Evolutionary conservation across 148 eudicot species (phyloP), one percentile per base, ranked within the genome.

Genomic region (Amaranthus cruentus): DNA sequence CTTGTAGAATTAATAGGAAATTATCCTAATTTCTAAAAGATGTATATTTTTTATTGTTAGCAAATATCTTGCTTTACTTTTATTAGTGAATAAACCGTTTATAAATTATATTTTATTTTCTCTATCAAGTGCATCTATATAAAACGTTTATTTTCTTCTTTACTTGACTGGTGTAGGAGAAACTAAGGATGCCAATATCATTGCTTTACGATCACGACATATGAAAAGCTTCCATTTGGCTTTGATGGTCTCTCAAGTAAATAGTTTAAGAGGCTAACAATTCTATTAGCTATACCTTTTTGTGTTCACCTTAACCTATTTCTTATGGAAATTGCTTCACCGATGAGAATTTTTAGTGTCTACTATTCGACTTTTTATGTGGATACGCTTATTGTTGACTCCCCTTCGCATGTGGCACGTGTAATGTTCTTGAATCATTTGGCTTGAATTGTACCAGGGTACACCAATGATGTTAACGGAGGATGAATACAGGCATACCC

Each of bases 401-500:
- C 46, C 56, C 15, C 54, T 58, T 21, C 21, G 18, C 18, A 18
- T 18, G 18, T 71, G 78, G 28, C 13, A 53, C 62, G 47, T 50
- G 10, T 51, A 43, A 52, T 44, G 38, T 21, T 49, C 7, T 46
- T 66, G 21, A 7, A 66, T 50, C 54, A 42, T 4, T 51, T 52
- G 21, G 63, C 69, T 59, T 76, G 50, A 4, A 64, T 68, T 28
- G 62, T 6, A 65, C 66, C 81, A 95, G 99, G 99, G 99, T 73
- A 88, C 89, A 61, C 99, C 99, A 48, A 91, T 95, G 99, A 91
- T 95, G 97, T 88, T 95, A 64, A 91, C 91, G 99, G 99, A 97
- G 46, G 99, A 95, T 82, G 99, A 95, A 61, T 95, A 95, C 78
- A 97, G 85, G 18, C 99, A 95, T 84, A 95, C 97, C 44, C 91